phyloP scores from a whole-genome alignment of 345 rosid genomes.

The Gossypium ekmanianum region DNA sequence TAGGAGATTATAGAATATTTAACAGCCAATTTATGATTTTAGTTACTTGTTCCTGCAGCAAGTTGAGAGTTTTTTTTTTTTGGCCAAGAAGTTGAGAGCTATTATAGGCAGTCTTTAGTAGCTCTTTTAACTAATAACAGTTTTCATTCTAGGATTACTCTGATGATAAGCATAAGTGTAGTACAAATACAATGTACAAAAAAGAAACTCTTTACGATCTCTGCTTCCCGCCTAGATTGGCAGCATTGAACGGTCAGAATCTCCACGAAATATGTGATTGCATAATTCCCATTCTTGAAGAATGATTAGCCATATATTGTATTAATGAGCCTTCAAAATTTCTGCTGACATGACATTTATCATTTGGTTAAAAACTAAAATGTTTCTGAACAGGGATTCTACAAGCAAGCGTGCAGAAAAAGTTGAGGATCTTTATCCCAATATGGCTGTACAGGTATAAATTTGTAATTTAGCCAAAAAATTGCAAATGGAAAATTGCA shows the following conservation, averaged over 20 bases:
- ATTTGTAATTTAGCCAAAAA: neutral
- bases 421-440: constrained; percentile 65
- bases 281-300: neutral
- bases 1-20: neutral
- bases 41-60: neutral
- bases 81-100: no score
- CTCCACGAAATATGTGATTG: neutral
- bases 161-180: neutral
- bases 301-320: neutral
- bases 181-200: neutral
- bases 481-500: neutral
- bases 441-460: constrained; percentile 65
- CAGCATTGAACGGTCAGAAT: neutral
- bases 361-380: constrained; percentile 11
- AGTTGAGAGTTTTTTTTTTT: neutral
- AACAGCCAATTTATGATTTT: neutral
- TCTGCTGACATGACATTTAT: neutral
- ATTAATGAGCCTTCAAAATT: neutral
- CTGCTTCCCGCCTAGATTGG: neutral
- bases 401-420: constrained; percentile 41
- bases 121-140: constrained; percentile 4
- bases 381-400: constrained; percentile 34
- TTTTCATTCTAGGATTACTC: neutral
- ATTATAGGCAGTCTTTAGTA: neutral
- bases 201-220: neutral